Evolutionary conservation across 2,329 filamentous ascomycete species (phyloP), one percentile per base, ranked within the genome.

Genomic region (Botrytis elliptica): DNA sequence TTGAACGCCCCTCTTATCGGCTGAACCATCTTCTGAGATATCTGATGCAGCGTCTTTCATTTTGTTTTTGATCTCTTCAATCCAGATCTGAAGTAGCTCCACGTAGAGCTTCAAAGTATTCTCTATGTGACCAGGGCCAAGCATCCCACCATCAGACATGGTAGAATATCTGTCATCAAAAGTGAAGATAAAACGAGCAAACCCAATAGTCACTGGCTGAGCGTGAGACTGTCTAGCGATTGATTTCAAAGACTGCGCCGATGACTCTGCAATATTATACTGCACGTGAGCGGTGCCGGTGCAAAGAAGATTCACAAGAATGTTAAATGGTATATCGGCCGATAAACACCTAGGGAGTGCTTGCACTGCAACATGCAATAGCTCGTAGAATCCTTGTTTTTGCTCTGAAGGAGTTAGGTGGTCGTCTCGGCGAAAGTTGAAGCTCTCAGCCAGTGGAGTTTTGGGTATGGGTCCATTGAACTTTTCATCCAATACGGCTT

Each of bases 121-220:
- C 81, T 99, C 96, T 73, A 99, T 98, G 80, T 99, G 96, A 7
- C 92, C 93, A 49, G 93, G 91, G 0, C 95, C 96, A 38, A 99
- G 89, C 91, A 99, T 96, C 3, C 96, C 96, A 46, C 97, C 96
- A 80, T 99, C 96, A 16, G 95, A 97, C 91, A 98, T 98, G 46
- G 96, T 98, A 1, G 95, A 94, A 82, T 99, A 99, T 38, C 95
- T 91, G 77, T 97, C 95, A 82, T 99, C 97, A 81, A 98, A 99
- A 78, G 96, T 97, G 85, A 99, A 99, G 71, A 99, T 99, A 83
- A 98, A 99, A 40, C 95, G 88, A 55, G 96, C 93, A 83, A 99
- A 99, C 0, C 96, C 95, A 83, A 97, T 97, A 0, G 95, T 97
- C 4, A 99, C 96, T 82, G 96, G 93, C 78, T 99, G 94, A 0